Evolutionary conservation across 768 basidiomycete genomes (phyloP).

Genomic region (Amyloporia xantha): DNA sequence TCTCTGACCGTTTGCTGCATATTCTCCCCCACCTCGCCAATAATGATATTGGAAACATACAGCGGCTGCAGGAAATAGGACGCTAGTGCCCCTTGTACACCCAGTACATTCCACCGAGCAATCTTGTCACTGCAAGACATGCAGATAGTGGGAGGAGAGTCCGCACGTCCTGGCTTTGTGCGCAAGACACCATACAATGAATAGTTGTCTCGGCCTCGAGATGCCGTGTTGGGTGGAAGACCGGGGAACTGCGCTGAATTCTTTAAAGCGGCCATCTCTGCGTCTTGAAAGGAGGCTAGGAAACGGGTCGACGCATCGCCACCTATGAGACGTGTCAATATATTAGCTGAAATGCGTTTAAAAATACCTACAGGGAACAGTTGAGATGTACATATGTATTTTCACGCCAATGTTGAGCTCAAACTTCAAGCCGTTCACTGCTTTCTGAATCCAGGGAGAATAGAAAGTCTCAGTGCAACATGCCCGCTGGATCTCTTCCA

Average conservation of each 20-base stretch:
- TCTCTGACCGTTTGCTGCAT: slow-evolving; percentile 35
- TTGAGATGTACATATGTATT: slow-evolving; percentile 73
- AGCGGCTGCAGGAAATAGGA: slow-evolving; percentile 50
- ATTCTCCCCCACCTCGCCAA: slow-evolving; percentile 59
- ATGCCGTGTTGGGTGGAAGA: slow-evolving; percentile 32
- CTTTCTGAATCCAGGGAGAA: slow-evolving; percentile 46
- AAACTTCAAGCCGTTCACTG: slow-evolving; percentile 36
- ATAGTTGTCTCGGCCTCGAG: slow-evolving; percentile 81
- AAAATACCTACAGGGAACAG: slow-evolving; percentile 46
- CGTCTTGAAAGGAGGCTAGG: slow-evolving; percentile 70
- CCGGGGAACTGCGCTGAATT: slow-evolving; percentile 31
- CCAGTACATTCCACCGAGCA: slow-evolving; percentile 77
- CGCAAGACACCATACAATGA: slow-evolving; percentile 67
- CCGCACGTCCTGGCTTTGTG: slow-evolving; percentile 91
- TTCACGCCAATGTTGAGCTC: slow-evolving; percentile 38
- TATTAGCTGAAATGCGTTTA: neutral
- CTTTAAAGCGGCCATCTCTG: slow-evolving; percentile 65
- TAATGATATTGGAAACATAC: slow-evolving; percentile 57
- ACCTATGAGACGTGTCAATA: slow-evolving; percentile 37
- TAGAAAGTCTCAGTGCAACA: slow-evolving; percentile 17
- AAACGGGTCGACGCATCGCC: slow-evolving; percentile 85
- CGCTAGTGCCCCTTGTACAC: slow-evolving; percentile 79
- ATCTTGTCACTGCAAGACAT: slow-evolving; percentile 98
- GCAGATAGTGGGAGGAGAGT: slow-evolving; percentile 73
- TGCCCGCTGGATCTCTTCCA: slow-evolving; percentile 55